phyloP scores from a whole-genome alignment of 345 rosid genomes.

The Geranium rotundifolium region DNA sequence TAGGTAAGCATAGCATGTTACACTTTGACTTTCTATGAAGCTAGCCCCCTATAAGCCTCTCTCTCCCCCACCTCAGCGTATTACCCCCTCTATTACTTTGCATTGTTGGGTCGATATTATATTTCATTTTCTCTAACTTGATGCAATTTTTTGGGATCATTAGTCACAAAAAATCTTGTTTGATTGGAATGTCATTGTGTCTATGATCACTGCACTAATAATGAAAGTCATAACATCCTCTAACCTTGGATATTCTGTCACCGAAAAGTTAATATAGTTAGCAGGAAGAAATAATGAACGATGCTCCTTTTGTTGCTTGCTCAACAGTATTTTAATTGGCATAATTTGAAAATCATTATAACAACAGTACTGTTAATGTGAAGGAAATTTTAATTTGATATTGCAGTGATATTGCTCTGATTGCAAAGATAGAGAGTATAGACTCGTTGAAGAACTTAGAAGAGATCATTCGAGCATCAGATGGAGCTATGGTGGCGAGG shows the following conservation, averaged over 20 bases:
- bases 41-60: not conserved
- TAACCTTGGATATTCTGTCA: no score
- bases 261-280: no score
- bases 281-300: no score
- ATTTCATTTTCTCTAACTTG: no score
- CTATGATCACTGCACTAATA: not conserved
- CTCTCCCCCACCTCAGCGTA: not conserved
- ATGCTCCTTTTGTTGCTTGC: not conserved
- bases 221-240: not conserved
- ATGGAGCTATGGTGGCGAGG: slow-evolving; percentile 99
- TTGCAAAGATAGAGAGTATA: slow-evolving; percentile 94
- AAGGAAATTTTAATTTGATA: slow-evolving; percentile 2
- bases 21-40: not conserved
- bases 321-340: not conserved
- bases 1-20: slow-evolving; percentile 31
- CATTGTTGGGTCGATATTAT: no score
- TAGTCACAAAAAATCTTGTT: no score
- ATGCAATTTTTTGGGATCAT: no score
- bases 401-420: slow-evolving; percentile 71
- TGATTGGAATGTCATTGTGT: not conserved
- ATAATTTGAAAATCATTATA: not conserved
- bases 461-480: slow-evolving; percentile 80
- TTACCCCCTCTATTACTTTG: not conserved
- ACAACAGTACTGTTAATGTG: not conserved
- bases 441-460: slow-evolving; percentile 86